Evolutionary conservation across 768 basidiomycete species (phyloP), one percentile per base, ranked within the genome.

Genomic region (Boletus rex-veris): DNA sequence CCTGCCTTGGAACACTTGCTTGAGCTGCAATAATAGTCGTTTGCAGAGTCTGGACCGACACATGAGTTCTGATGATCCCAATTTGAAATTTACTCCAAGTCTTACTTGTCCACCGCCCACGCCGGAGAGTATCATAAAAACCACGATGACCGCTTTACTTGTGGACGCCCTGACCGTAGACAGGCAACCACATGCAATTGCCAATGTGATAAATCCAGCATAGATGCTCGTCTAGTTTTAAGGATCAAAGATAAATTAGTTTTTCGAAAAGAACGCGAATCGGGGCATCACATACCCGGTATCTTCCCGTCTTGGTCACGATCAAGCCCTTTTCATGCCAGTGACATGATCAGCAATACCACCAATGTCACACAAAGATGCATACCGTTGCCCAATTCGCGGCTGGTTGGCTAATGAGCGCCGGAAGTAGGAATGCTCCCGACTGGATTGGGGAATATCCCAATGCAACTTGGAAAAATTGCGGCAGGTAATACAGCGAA

Each of bases 401-500:
- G 37, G 14, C 10, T n/a, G n/a, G n/a, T 38, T 38, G 37, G 14
- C 37, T 38, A 18, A 38, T 18, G 16, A 38, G 37, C 5, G n/a
- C 37, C 11, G 37, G 37, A 38, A 38, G 37, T 38, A 38, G 1
- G 14, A 38, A 38, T 7, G 14, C 14, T 18, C 37, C 37, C 6
- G 37, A 38, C 7, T 38, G 37, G 14, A 38, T 38, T 38, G 37
- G 37, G 8, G 16, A 38, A 18, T 38, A 82, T 6, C 82, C 83
- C n/a, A 84, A 69, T 4, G 80, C 84, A 11, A 87, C 80, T 69
- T 89, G 87, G 70, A 88, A 86, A 65, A 81, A 88, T 58, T 86
- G 83, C 1, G 89, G 87, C 0, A 90, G 76, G 61, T 87, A 88
- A 66, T 82, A 88, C 12, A 86, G 64, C 10, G 84, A 77, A 16